Conservation (phyloP, 768 basidiomycete species). For the Hypholoma fasciculare region DNA sequence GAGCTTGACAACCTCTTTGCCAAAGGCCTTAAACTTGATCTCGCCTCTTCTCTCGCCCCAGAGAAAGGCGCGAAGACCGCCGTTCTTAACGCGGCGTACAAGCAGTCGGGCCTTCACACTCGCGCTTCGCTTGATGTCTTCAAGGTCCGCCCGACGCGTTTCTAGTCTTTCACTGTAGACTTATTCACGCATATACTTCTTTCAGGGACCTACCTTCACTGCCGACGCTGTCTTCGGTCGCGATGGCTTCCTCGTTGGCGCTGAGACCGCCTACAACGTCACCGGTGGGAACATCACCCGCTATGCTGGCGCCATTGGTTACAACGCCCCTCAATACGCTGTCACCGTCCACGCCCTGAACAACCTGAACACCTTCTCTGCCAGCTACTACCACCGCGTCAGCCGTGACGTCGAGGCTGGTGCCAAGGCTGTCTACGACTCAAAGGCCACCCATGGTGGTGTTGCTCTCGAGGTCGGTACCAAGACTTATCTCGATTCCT, state of each 20-base stretch:
- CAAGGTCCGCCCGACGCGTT: constrained; percentile 60
- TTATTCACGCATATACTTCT: constrained; percentile 1
- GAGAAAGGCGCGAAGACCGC: constrained; percentile 88
- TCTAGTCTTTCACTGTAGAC: constrained; percentile 5
- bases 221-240: constrained; percentile 94
- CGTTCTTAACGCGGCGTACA: constrained; percentile 83
- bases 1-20: constrained; percentile 98
- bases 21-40: constrained; percentile 95
- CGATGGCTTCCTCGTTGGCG: constrained; percentile 96
- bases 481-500: constrained; percentile 87
- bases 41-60: constrained; percentile 80
- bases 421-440: constrained; percentile 95
- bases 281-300: constrained; percentile 89
- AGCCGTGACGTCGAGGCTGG: constrained; percentile 90
- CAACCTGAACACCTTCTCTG: constrained; percentile 92
- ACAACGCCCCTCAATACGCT: constrained; percentile 95
- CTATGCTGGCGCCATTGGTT: constrained; percentile 91
- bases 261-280: constrained; percentile 96
- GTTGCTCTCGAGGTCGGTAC: constrained; percentile 93
- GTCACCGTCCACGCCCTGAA: constrained; percentile 92
- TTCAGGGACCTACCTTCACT: constrained; percentile 94
- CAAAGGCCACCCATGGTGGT: constrained; percentile 83
- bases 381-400: constrained; percentile 98
- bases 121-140: constrained; percentile 89
- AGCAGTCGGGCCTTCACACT: constrained; percentile 94